Base-by-base conservation (phyloP, 257 asterid species). In the Striga asiatica region DNA sequence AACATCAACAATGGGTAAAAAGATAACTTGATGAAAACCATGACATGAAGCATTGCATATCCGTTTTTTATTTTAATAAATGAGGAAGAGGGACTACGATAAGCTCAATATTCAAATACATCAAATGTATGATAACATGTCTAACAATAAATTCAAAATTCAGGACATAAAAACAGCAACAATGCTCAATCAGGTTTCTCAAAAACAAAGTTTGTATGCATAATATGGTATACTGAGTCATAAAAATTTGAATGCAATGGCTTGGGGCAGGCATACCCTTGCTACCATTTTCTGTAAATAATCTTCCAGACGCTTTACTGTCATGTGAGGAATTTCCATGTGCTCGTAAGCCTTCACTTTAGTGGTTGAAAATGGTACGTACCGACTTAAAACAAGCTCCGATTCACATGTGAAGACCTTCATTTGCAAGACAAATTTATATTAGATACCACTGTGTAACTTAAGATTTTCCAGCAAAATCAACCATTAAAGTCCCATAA, bases 361-460 rank as follows among this genome's bases (percentile, higher is more conserved):
- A 2, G 82, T 60, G 14, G 80, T 77, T 7, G 93, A 76, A 54
- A 72, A 78, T 14, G 92, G 74, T 43, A 79, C 37, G 45, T 75
- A 69, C 62, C 27, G 61, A 23, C 79, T 69, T 61, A 88, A 46
- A 23, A 76, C 74, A 37, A 76, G 37, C 58, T 77, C 89, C 12
- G 76, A 77, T 18, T 38, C 73, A 71, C 92, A 80, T 0, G 95
- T 85, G 72, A 70, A 81, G 43, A 89, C 85, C 95, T 89, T 68
- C 82, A 77, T 68, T 67, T 27, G 49, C 7, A 58, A 56, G 53
- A 68, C 61, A 64, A 41, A 56, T 54, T 27, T 24, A 14, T 2
- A n/a, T 73, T 20, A 75, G 67, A 37, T 20, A 27, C 25, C 42
- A 48, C 2, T 16, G 22, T 13, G 18, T 31, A 11, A 49, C 25